Evolutionary conservation across 306 rosid species (phyloP), one percentile per base, ranked within the genome.

Genomic region (Dryas alaskensis): DNA sequence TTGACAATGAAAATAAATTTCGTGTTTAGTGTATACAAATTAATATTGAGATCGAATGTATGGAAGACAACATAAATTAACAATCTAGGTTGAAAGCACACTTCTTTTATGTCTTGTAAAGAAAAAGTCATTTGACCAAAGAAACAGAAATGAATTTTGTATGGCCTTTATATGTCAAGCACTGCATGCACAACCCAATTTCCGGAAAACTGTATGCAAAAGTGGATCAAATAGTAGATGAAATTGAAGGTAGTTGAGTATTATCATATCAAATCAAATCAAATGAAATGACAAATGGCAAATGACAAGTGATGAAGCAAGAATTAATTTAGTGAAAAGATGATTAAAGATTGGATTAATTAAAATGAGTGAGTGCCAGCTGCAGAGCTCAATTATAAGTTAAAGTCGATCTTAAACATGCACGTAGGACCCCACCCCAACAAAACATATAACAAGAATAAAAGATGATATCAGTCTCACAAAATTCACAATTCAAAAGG

Each of bases 341-440:
- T 37, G 22, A 73, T 61, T 61, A 81, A 73, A 66, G 72, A 66
- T 51, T 67, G 76, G 78, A 59, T 59, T 79, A 62, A n/a, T 47
- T 31, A 60, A 74, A 72, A 55, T 62, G 16, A 78, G 85, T 76
- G 84, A 54, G 9, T 60, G 89, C 81, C 90, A 84, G 89, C 89
- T 89, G 68, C 84, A 86, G 58, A 76, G 37, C 37, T 31, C 37
- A 31, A 31, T 31, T 31, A 31, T 31, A 31, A 31, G 37, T 31
- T 31, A 31, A 31, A 31, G 37, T 31, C 37, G 37, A 31, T 31
- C 75, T 82, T 73, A 79, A 77, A 72, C 83, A 69, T 59, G 70
- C 68, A 70, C 67, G 11, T 39, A 14, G 27, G 27, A 40, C 13
- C 48, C 67, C 67, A 58, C 62, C 10, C 62, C 10, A 9, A 27